Percentiles rank a stretch among this genome's conserved stretches.
Evolutionary conservation across 345 rosid genomes (phyloP).

Genomic region (Microcos paniculata): DNA sequence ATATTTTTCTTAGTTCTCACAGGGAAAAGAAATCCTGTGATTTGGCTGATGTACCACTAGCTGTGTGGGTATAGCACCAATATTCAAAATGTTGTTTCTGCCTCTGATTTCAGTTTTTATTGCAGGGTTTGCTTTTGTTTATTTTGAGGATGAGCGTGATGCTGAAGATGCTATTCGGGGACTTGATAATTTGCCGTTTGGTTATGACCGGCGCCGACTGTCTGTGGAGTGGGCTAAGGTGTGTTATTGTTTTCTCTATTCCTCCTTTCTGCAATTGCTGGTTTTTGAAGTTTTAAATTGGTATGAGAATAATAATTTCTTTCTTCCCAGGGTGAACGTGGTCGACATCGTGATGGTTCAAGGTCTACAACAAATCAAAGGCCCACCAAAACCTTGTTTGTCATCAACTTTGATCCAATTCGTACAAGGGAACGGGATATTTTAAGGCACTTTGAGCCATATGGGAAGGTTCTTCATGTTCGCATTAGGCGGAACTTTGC

Average conservation of each 20-base stretch:
- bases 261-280: neutral
- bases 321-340: slow-evolving; percentile 64
- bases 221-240: slow-evolving; percentile 94
- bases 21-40: slow-evolving; percentile 32
- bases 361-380: slow-evolving; percentile 50
- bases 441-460: slow-evolving; percentile 72
- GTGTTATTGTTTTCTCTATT: slow-evolving; percentile 2
- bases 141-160: slow-evolving; percentile 84
- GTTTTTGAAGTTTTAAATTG: neutral
- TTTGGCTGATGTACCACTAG: slow-evolving; percentile 35
- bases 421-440: slow-evolving; percentile 73
- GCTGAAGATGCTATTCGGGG: slow-evolving; percentile 81
- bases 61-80: slow-evolving; percentile 21
- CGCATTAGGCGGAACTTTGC: slow-evolving; percentile 78
- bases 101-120: slow-evolving; percentile 19
- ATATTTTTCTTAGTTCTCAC: slow-evolving; percentile 37
- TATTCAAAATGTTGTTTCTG: slow-evolving; percentile 7
- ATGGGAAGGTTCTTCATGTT: slow-evolving; percentile 70
- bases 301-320: neutral
- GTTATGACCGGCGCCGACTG: slow-evolving; percentile 67
- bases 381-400: slow-evolving; percentile 88
- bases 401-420: slow-evolving; percentile 77
- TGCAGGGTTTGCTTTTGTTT: slow-evolving; percentile 91
- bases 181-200: slow-evolving; percentile 64
- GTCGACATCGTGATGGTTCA: slow-evolving; percentile 63